These are phyloP conservation scores for Monascus purpureus DNA, from an alignment of 495 filamentous ascomycete genomes.

Conservation along the genomic window DNA sequence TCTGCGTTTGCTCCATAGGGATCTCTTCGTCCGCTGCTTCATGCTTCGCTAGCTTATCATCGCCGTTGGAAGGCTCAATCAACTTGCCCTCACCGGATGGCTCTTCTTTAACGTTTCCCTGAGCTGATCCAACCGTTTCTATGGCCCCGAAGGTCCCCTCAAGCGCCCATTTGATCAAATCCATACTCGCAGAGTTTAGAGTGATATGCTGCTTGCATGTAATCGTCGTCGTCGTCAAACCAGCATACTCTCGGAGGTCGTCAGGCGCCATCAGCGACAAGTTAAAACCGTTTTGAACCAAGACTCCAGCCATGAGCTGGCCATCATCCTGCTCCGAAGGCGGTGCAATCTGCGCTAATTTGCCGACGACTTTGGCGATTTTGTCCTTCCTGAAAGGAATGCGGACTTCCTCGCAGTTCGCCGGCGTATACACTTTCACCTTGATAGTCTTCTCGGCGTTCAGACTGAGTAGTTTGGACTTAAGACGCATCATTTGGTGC, in stretches of 20 bases:
- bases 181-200: constrained; percentile 75
- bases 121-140: constrained; percentile 42
- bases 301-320: constrained; percentile 66
- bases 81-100: constrained; percentile 19
- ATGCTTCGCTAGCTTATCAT: constrained; percentile 24
- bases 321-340: constrained; percentile 35
- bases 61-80: too few relatives aligned
- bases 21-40: constrained; percentile 40
- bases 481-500: constrained; percentile 95
- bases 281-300: constrained; percentile 96
- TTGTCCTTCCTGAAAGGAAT: constrained; percentile 97
- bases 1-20: constrained; percentile 23
- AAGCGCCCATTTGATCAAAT: constrained; percentile 84
- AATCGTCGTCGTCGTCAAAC: constrained; percentile 84
- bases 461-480: constrained; percentile 82
- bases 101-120: constrained; percentile 21
- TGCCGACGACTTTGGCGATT: constrained; percentile 89
- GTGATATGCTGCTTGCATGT: constrained; percentile 78
- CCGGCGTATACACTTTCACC: constrained; percentile 81
- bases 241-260: constrained; percentile 88
- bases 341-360: constrained; percentile 67
- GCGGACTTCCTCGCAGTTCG: constrained; percentile 87
- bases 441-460: constrained; percentile 67
- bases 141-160: constrained; percentile 86
- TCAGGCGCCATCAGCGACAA: constrained; percentile 92